Evolutionary conservation across 805 yeast species (phyloP).

Genomic region (Zygosaccharomyces bailii): DNA sequence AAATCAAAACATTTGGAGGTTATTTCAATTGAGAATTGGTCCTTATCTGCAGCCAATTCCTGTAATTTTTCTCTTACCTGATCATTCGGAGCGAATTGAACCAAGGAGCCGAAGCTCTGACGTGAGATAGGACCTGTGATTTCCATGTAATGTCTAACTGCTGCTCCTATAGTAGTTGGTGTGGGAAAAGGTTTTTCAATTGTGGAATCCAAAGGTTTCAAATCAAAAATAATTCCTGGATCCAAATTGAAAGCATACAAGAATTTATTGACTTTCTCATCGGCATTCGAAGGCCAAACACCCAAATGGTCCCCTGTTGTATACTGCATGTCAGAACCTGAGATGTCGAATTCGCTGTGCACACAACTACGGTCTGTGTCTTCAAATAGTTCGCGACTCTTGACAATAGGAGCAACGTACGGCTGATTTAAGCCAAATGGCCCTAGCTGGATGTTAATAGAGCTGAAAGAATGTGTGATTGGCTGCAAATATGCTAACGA

Average conservation of each 20-base stretch:
- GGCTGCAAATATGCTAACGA: slow-evolving; percentile 50
- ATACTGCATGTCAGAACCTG: slow-evolving; percentile 71
- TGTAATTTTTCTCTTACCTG: slow-evolving; percentile 40
- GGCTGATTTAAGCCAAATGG: slow-evolving; percentile 85
- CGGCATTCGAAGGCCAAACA: slow-evolving; percentile 86
- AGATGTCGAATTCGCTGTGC: slow-evolving; percentile 83
- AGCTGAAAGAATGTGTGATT: slow-evolving; percentile 34
- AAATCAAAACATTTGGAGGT: slow-evolving; percentile 61
- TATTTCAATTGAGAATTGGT: slow-evolving; percentile 60
- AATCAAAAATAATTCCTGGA: slow-evolving; percentile 53
- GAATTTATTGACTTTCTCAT: slow-evolving; percentile 68
- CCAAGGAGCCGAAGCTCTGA: slow-evolving; percentile 68
- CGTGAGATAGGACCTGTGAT: slow-evolving; percentile 92
- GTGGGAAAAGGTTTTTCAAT: slow-evolving; percentile 60
- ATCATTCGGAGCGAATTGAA: slow-evolving; percentile 77
- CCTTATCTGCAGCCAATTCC: slow-evolving; percentile 64
- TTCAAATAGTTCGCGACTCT: slow-evolving; percentile 67
- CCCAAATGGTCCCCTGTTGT: slow-evolving; percentile 96
- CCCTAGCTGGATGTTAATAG: slow-evolving; percentile 47
- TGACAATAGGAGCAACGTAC: slow-evolving; percentile 63
- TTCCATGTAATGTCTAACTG: slow-evolving; percentile 81
- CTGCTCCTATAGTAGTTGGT: slow-evolving; percentile 87
- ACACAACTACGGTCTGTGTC: slow-evolving; percentile 70
- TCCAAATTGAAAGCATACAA: slow-evolving; percentile 58
- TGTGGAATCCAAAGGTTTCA: slow-evolving; percentile 70